These are phyloP conservation scores for Ganoderma multipileum DNA, from an alignment of 1,284 basidiomycete species.

Conservation along the genomic window DNA sequence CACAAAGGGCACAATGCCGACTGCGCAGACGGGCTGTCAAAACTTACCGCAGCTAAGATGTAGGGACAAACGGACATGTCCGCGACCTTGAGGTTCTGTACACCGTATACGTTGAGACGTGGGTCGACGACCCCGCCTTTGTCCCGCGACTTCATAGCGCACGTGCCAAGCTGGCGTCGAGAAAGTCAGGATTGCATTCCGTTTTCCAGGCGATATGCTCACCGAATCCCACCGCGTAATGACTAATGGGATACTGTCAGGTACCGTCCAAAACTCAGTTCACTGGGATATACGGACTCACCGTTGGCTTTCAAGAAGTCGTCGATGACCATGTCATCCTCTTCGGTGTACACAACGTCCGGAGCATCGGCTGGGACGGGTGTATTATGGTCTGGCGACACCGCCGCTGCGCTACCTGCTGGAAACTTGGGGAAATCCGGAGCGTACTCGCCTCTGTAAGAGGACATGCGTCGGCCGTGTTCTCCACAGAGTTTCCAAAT, in stretches of 20 bases:
- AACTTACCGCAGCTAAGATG: conserved; percentile 23
- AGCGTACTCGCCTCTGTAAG: conserved; percentile 59
- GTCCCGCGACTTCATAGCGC: conserved; percentile 57
- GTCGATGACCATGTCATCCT: conserved; percentile 63
- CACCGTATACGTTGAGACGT: conserved; percentile 68
- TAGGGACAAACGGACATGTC: conserved; percentile 50
- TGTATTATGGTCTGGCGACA: conserved; percentile 22
- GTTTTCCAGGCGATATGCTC: conserved; percentile 32
- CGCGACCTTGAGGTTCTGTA: conserved; percentile 64
- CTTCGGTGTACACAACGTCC: conserved; percentile 57
- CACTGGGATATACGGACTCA: no score
- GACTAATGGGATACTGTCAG: no score
- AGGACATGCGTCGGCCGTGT: conserved; percentile 60
- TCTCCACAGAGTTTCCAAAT: conserved; percentile 67
- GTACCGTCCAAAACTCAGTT: no score
- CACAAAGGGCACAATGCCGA: neutral
- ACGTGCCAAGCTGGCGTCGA: no score
- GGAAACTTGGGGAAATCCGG: conserved; percentile 57
- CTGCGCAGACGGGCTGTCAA: neutral
- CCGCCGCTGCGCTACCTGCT: conserved; percentile 49
- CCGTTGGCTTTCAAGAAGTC: conserved; percentile 42
- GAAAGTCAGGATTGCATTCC: neutral
- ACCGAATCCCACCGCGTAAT: conserved; percentile 59
- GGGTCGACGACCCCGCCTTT: conserved; percentile 67
- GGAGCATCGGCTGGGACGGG: conserved; percentile 53